Evolutionary conservation across 2,329 filamentous ascomycete species (phyloP).

Genomic region (Paecilomyces sp.): DNA sequence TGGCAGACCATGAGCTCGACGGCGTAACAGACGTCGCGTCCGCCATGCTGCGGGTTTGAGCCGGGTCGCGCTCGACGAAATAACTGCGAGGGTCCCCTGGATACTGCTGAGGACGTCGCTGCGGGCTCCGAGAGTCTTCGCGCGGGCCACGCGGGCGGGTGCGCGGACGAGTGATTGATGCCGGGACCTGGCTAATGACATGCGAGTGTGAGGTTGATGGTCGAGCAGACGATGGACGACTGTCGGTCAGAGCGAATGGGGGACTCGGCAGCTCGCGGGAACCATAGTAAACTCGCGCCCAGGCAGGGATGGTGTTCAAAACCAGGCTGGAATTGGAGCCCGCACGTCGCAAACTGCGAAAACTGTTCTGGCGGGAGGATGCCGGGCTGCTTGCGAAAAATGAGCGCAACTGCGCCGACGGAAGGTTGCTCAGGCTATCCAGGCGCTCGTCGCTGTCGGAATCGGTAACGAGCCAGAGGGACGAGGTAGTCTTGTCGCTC

Average conservation of each 20-base stretch:
- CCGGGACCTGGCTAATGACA: slow-evolving; percentile 21
- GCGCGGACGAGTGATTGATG: slow-evolving; percentile 22
- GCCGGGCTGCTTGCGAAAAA: slow-evolving; percentile 36
- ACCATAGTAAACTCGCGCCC: slow-evolving; percentile 61
- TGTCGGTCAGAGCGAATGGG: slow-evolving; percentile 34
- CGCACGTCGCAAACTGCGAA: slow-evolving; percentile 25
- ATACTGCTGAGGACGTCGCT: slow-evolving; percentile 23
- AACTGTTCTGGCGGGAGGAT: slow-evolving; percentile 33
- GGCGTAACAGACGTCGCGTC: background rate
- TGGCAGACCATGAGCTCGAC: slow-evolving; percentile 2
- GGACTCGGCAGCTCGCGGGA: slow-evolving; percentile 47
- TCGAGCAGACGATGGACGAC: slow-evolving; percentile 21
- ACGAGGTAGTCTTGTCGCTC: slow-evolving; percentile 19
- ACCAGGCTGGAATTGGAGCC: slow-evolving; percentile 41
- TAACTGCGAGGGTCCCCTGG: slow-evolving; percentile 35
- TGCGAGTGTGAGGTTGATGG: slow-evolving; percentile 23
- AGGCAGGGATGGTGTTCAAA: slow-evolving; percentile 39
- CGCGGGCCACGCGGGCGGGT: slow-evolving; percentile 16
- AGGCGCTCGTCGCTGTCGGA: slow-evolving; percentile 25
- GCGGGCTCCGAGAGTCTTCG: slow-evolving; percentile 13
- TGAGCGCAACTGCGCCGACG: slow-evolving; percentile 21
- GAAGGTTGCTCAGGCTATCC: slow-evolving; percentile 29
- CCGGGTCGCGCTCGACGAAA: slow-evolving; percentile 23
- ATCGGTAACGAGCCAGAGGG: slow-evolving; percentile 28
- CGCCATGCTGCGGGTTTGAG: background rate